These are phyloP conservation scores for Trichoderma atroviride DNA, from an alignment of 2,329 filamentous ascomycete genomes.

Conservation along the genomic window DNA sequence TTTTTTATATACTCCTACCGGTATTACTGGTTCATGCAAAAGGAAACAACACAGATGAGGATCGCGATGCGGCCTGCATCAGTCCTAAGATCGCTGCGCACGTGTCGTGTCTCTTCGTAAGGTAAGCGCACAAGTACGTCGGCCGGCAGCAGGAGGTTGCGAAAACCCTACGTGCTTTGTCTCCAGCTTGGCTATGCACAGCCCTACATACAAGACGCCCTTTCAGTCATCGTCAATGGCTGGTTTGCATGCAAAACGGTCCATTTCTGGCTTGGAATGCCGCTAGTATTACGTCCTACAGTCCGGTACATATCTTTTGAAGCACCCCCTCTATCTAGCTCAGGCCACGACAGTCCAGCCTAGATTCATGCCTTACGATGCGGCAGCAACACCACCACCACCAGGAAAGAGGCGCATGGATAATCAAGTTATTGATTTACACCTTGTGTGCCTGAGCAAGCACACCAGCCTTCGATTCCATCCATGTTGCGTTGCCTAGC, in stretches of 20 bases:
- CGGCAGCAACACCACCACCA: slow-evolving; percentile 22
- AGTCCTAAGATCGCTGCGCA: slow-evolving; percentile 22
- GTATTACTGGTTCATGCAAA: slow-evolving; percentile 17
- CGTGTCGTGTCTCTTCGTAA: slow-evolving; percentile 14
- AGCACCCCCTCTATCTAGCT: slow-evolving; percentile 28
- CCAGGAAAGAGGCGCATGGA: not conserved
- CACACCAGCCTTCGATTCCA: not conserved
- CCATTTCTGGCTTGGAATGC: slow-evolving; percentile 5
- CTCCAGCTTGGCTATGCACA: not conserved
- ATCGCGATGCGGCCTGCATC: slow-evolving; percentile 20
- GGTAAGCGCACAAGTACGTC: not conserved
- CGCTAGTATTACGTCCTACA: slow-evolving; percentile 4
- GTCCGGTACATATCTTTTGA: not conserved
- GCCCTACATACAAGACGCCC: not conserved
- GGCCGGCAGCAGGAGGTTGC: slow-evolving; percentile 3
- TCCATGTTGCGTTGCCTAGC: not conserved
- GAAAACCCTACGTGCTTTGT: not conserved
- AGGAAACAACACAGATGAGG: slow-evolving; percentile 13
- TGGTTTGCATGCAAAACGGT: slow-evolving; percentile 17
- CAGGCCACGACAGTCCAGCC: slow-evolving; percentile 26
- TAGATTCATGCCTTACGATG: slow-evolving; percentile 27
- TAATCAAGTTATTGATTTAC: not conserved
- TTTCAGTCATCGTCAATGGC: not conserved
- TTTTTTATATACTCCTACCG: not conserved
- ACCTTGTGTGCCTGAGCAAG: slow-evolving; percentile 7